Evolutionary conservation across 139 green algal genomes (phyloP).

Genomic region (Volvox africanus): DNA sequence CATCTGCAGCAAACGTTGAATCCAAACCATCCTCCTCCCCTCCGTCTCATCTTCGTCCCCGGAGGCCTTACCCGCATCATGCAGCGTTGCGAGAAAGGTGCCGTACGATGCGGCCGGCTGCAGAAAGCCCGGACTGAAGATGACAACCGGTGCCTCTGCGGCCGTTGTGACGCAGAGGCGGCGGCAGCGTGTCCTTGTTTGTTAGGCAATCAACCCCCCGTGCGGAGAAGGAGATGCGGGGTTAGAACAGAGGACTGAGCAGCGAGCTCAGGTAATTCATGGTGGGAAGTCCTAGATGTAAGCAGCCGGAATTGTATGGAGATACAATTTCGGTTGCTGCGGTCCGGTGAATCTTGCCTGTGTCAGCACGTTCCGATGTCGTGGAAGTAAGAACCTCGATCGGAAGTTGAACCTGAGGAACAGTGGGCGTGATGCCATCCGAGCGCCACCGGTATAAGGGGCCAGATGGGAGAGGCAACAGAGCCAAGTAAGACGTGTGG

Average conservation of each 20-base stretch:
- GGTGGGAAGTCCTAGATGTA: too few species aligned
- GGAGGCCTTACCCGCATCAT: not conserved
- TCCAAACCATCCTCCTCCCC: not conserved
- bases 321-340: not conserved
- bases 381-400: not conserved
- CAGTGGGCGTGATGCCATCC: too few species aligned
- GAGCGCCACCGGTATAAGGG: too few species aligned
- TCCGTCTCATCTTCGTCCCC: not conserved
- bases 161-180: not conserved
- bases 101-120: not conserved
- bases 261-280: not conserved
- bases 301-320: too few species aligned
- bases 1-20: not conserved
- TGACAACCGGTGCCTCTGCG: not conserved
- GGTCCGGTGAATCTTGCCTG: not conserved
- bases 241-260: not conserved
- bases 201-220: not conserved
- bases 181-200: not conserved
- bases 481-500: too few species aligned
- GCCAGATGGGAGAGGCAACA: too few species aligned
- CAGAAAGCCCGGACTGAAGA: slow-evolving; percentile 25
- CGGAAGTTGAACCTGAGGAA: not conserved
- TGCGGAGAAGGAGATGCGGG: too few species aligned
- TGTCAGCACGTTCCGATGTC: not conserved
- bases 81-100: not conserved